Evolutionary conservation across 2,329 filamentous ascomycete genomes (phyloP).

Genomic region (Aspergillus aculeatus): DNA sequence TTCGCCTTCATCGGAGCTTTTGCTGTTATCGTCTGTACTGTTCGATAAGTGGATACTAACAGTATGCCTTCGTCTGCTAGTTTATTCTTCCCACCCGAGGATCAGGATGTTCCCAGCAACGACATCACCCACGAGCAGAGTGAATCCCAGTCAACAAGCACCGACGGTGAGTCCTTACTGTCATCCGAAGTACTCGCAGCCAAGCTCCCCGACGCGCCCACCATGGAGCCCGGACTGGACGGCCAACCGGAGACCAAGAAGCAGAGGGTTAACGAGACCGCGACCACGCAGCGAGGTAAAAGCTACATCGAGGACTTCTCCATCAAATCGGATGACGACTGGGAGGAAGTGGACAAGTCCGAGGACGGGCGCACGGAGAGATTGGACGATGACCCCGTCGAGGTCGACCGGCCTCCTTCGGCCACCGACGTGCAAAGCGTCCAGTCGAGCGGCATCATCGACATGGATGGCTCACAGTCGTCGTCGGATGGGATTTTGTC

Average conservation of each 20-base stretch:
- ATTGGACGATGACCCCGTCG: conserved; percentile 35
- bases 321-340: conserved; percentile 32
- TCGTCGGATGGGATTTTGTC: conserved; percentile 20
- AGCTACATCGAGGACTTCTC: conserved; percentile 5
- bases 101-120: conserved; percentile 30
- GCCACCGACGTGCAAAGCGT: conserved; percentile 36
- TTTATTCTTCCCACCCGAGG: conserved; percentile 50
- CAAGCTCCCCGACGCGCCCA: conserved; percentile 51
- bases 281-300: conserved; percentile 5
- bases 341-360: conserved; percentile 39
- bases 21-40: too few relatives aligned
- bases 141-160: conserved; percentile 12
- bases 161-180: conserved; percentile 28
- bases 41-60: background rate
- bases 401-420: conserved; percentile 31
- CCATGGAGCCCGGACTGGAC: conserved; percentile 45
- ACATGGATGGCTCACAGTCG: conserved; percentile 25
- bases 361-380: conserved; percentile 26
- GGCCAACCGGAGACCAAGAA: conserved; percentile 49
- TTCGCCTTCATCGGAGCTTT: too few relatives aligned
- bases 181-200: conserved; percentile 37
- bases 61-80: conserved; percentile 27
- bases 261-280: conserved; percentile 38
- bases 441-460: conserved; percentile 33
- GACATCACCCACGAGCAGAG: conserved; percentile 4